Conservation (phyloP, 2,329 filamentous ascomycete genomes). For the Fusarium pseudoanthophilum region DNA sequence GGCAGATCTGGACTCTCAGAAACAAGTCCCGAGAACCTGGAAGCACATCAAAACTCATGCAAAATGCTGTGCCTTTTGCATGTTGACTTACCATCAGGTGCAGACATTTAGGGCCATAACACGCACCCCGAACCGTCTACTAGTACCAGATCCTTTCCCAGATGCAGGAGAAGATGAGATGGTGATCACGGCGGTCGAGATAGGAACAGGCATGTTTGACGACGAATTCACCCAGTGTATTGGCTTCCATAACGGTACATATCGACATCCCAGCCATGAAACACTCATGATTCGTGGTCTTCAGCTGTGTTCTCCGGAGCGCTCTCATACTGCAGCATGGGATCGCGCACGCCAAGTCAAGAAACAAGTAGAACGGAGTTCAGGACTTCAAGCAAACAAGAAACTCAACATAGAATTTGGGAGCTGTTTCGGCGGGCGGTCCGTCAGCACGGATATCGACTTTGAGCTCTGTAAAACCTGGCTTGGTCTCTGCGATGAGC, state of each 20-base stretch:
- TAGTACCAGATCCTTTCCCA: rapidly evolving
- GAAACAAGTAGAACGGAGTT: rapidly evolving
- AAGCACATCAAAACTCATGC: background rate
- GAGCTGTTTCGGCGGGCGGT: background rate
- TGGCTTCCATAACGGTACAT: background rate
- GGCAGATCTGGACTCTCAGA: background rate
- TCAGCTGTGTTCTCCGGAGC: background rate
- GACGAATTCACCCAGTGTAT: background rate
- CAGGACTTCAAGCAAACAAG: rapidly evolving
- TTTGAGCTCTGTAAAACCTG: background rate
- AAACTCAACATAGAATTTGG: rapidly evolving
- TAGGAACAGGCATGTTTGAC: background rate
- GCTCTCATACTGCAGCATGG: background rate
- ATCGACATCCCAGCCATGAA: background rate
- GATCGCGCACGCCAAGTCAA: background rate
- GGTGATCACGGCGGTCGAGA: background rate
- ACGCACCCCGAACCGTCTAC: background rate
- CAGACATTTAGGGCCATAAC: background rate
- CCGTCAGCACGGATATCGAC: rapidly evolving
- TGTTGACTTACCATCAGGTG: background rate
- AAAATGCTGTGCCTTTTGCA: background rate
- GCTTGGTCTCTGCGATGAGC: background rate
- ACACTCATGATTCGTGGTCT: background rate
- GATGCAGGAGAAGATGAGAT: background rate
- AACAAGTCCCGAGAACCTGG: background rate